Percentiles rank a stretch among this genome's conserved stretches.
Evolutionary conservation across 441 rosid species (phyloP).

Genomic region (Oxalis stricta): DNA sequence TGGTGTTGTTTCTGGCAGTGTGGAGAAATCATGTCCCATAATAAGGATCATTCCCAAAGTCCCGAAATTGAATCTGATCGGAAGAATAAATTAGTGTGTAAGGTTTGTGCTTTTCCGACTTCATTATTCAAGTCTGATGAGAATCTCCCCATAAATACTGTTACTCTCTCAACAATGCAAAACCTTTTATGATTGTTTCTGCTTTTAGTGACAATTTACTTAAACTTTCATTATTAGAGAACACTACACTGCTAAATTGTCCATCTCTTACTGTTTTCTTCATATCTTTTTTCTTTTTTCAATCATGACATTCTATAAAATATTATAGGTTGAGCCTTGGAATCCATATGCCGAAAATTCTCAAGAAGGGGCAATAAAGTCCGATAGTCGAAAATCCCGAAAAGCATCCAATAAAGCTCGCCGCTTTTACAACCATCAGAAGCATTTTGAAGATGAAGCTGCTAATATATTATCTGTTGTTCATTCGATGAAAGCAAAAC

Average conservation of each 20-base stretch:
- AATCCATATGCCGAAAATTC: slow-evolving; percentile 11
- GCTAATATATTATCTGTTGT: slow-evolving; percentile 11
- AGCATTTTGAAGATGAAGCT: slow-evolving; percentile 21
- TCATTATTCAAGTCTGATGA: no score
- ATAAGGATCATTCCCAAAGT: slow-evolving; percentile 6
- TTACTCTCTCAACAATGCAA: neutral
- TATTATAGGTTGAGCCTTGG: slow-evolving; percentile 14
- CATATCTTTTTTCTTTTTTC: neutral
- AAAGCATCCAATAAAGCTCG: slow-evolving; percentile 16
- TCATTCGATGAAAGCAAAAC: slow-evolving; percentile 27
- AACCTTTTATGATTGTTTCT: neutral
- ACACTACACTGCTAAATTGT: neutral
- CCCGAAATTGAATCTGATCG: neutral
- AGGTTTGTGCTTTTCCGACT: slow-evolving; percentile 10
- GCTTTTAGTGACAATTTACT: neutral
- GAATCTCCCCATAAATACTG: neutral
- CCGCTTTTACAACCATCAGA: slow-evolving; percentile 9
- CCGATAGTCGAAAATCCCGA: slow-evolving; percentile 28
- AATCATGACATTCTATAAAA: neutral
- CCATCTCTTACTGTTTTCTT: neutral
- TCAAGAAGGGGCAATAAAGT: slow-evolving; percentile 36
- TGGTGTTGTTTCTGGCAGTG: neutral
- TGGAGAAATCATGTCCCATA: neutral
- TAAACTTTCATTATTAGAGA: neutral
- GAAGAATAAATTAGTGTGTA: neutral